Evolutionary conservation across 2,329 filamentous ascomycete species (phyloP).

Genomic region (Zopfia rhizophila): DNA sequence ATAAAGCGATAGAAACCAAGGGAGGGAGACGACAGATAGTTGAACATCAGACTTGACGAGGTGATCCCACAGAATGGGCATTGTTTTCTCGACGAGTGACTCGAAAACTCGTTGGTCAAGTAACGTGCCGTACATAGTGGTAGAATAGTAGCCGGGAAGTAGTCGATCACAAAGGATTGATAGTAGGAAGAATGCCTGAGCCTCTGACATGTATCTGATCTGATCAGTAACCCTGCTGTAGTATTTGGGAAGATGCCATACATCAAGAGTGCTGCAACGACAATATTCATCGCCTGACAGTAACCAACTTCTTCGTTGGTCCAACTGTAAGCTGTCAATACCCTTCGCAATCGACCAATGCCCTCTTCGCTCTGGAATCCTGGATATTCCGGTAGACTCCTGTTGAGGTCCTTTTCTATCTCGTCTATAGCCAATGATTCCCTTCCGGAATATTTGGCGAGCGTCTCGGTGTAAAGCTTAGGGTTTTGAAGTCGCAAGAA

Average conservation of each 20-base stretch:
- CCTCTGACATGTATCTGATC: constrained; percentile 87
- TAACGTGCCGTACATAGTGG: constrained; percentile 98
- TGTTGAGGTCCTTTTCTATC: constrained; percentile 98
- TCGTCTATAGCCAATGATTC: constrained; percentile 97
- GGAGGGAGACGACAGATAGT: constrained; percentile 93
- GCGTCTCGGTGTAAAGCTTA: constrained; percentile 82
- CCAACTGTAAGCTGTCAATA: constrained; percentile 98
- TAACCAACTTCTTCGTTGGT: constrained; percentile 95
- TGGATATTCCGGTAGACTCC: constrained; percentile 95
- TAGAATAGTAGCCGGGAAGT: constrained; percentile 96
- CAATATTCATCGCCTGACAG: constrained; percentile 99
- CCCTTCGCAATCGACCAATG: constrained; percentile 86
- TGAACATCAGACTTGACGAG: constrained; percentile 97
- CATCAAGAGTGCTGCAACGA: constrained; percentile 96
- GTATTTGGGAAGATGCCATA: constrained; percentile 49
- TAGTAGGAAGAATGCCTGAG: constrained; percentile 93
- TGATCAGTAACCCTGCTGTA: constrained; percentile 41
- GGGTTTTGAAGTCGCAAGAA: constrained; percentile 89
- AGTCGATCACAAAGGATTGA: constrained; percentile 92
- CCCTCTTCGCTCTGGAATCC: constrained; percentile 97
- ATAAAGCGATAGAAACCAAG: constrained; percentile 97
- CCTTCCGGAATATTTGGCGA: constrained; percentile 82
- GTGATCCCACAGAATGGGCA: constrained; percentile 98
- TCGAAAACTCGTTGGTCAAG: constrained; percentile 98
- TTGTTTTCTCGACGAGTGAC: constrained; percentile 96